Evolutionary conservation across 2,329 filamentous ascomycete species (phyloP).

Genomic region (Amphichorda felina): DNA sequence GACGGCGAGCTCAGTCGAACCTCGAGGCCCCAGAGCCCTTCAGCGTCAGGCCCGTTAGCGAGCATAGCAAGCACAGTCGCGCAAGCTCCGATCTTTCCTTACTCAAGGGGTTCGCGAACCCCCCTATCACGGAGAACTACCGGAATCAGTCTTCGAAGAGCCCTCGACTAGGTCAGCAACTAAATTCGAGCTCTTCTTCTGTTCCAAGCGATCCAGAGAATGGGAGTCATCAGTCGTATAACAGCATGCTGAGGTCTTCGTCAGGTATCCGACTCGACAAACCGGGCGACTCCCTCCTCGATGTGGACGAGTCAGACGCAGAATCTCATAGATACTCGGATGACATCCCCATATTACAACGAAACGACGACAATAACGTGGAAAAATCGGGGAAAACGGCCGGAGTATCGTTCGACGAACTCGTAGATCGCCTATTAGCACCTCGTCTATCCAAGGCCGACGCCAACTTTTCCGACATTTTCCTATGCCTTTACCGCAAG

Average conservation of each 20-base stretch:
- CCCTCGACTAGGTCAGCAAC: conserved; percentile 15
- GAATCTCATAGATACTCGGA: conserved; percentile 56
- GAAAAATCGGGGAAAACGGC: conserved; percentile 33
- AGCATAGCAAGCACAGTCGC: conserved; percentile 55
- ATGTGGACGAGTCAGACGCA: conserved; percentile 58
- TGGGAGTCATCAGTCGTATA: conserved; percentile 25
- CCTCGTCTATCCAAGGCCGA: conserved; percentile 80
- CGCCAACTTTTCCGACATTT: conserved; percentile 76
- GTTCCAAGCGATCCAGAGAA: conserved; percentile 6
- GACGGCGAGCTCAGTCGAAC: conserved; percentile 50
- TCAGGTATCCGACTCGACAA: conserved; percentile 41
- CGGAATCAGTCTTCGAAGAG: conserved; percentile 18
- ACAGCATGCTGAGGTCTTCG: conserved; percentile 34
- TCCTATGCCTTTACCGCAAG: conserved; percentile 86
- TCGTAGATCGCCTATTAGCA: conserved; percentile 78
- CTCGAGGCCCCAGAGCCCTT: conserved; percentile 42
- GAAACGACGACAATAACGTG: conserved; percentile 51
- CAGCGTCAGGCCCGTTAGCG: conserved; percentile 40
- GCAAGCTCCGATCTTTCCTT: conserved; percentile 60
- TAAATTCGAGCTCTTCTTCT: background rate
- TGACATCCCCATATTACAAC: conserved; percentile 54
- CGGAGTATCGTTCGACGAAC: conserved; percentile 52
- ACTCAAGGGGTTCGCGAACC: conserved; percentile 38
- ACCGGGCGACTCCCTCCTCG: conserved; percentile 41
- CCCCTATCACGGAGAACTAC: conserved; percentile 27